Conservation (phyloP, 768 basidiomycete species). For the Pisolithus sp. region DNA sequence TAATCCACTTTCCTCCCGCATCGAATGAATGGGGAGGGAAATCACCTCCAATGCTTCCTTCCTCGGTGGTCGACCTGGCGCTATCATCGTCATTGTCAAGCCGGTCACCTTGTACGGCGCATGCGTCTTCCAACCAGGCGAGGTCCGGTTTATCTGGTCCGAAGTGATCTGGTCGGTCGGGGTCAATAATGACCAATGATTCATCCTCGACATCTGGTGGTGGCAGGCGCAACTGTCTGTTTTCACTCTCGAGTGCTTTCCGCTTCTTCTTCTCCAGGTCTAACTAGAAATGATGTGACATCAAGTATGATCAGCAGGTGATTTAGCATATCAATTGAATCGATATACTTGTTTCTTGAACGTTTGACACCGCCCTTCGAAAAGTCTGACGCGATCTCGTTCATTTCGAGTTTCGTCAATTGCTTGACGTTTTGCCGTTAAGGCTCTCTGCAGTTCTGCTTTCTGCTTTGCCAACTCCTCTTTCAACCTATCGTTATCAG, state of each 20-base stretch:
- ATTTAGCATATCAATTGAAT: neutral
- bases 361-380: constrained; percentile 14
- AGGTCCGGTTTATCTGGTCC: constrained; percentile 8
- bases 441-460: constrained; percentile 18
- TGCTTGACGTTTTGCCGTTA: constrained; percentile 11
- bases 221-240: constrained; percentile 2
- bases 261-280: constrained; percentile 22
- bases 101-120: constrained; percentile 21
- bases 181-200: constrained; percentile 24
- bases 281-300: constrained; percentile 4
- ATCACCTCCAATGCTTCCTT: constrained; percentile 18
- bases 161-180: constrained; percentile 19
- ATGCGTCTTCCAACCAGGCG: constrained; percentile 24
- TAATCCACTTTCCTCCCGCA: constrained; percentile 7
- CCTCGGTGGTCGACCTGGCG: constrained; percentile 6
- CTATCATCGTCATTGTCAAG: constrained; percentile 10
- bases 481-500: constrained; percentile 9
- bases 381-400: constrained; percentile 17
- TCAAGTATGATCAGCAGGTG: neutral
- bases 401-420: constrained; percentile 9
- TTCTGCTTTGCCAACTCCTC: constrained; percentile 19
- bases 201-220: constrained; percentile 18
- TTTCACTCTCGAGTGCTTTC: constrained; percentile 15
- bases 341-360: constrained; percentile 19
- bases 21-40: neutral